Conservation (phyloP, 176 grass and related monocot genomes). For the Leersia perrieri region DNA sequence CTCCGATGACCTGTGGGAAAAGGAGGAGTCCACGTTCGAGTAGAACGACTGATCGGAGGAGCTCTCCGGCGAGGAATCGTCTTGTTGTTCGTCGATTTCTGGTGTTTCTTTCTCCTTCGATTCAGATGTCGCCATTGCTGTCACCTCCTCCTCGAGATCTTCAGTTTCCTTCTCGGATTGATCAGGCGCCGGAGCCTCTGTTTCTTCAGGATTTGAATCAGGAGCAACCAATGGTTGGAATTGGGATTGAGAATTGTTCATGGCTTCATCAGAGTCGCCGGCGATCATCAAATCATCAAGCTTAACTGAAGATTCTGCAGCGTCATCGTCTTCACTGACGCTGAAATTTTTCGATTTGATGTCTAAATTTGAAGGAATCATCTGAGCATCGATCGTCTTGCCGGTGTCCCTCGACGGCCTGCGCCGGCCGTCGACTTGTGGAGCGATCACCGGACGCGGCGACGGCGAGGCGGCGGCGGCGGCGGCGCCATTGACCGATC, state of each 20-base stretch:
- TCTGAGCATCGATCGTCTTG: background rate
- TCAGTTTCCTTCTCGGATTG: background rate
- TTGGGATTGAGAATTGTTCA: background rate
- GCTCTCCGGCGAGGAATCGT: slow-evolving; percentile 36
- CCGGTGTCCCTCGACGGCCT: background rate
- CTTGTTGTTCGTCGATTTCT: background rate
- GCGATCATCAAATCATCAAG: slow-evolving; percentile 5
- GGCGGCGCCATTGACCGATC: background rate
- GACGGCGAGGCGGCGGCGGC: background rate
- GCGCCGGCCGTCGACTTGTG: background rate
- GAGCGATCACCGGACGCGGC: background rate
- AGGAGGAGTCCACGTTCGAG: slow-evolving; percentile 60
- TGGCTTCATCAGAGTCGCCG: slow-evolving; percentile 37
- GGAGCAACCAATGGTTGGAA: background rate
- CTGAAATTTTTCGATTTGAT: background rate
- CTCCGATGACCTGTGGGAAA: slow-evolving; percentile 60
- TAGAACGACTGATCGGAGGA: slow-evolving; percentile 58
- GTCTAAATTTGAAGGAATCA: background rate
- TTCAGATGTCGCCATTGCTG: background rate
- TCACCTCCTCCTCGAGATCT: slow-evolving; percentile 8
- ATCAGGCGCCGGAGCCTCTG: background rate
- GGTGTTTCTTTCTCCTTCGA: slow-evolving; percentile 10
- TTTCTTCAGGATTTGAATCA: background rate
- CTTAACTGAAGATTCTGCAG: background rate
- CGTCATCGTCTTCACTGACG: background rate